Evolutionary conservation across 2,329 filamentous ascomycete species (phyloP).

Genomic region (Microcyclospora pomicola): DNA sequence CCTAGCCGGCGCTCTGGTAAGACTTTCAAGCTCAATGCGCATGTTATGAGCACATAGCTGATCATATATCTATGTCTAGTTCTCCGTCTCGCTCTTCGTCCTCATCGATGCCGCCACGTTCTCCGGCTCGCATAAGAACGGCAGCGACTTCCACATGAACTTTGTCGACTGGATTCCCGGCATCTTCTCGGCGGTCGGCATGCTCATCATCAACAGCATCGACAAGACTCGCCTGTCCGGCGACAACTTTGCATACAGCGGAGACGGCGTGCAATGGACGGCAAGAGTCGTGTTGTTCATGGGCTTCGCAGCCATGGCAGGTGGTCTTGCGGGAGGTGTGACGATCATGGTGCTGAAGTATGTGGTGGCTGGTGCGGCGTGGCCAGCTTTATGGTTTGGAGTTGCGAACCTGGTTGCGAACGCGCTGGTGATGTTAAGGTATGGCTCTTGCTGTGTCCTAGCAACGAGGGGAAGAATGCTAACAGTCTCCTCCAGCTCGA

Average conservation of each 20-base stretch:
- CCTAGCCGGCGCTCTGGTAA: constrained; percentile 49
- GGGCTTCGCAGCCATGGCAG: constrained; percentile 55
- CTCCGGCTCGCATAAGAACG: constrained; percentile 48
- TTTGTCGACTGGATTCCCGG: constrained; percentile 61
- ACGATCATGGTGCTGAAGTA: constrained; percentile 57
- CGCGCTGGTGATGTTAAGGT: constrained; percentile 54
- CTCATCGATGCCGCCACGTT: constrained; percentile 53
- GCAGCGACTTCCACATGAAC: constrained; percentile 46
- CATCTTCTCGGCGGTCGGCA: constrained; percentile 55
- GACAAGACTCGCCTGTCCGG: constrained; percentile 52
- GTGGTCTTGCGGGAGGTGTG: constrained; percentile 52
- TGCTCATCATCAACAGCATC: constrained; percentile 60
- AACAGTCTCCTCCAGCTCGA: constrained; percentile 35
- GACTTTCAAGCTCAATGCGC: constrained; percentile 10
- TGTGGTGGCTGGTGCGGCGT: constrained; percentile 43
- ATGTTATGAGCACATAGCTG: neutral
- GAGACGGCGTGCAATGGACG: constrained; percentile 56
- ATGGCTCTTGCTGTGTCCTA: neutral
- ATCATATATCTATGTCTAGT: constrained; percentile 31
- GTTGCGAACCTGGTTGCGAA: constrained; percentile 54
- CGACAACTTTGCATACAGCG: constrained; percentile 51
- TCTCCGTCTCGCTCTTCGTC: constrained; percentile 56
- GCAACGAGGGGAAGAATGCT: constrained; percentile 7
- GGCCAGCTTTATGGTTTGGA: constrained; percentile 53
- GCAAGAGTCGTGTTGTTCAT: constrained; percentile 54